Evolutionary conservation across 805 yeast genomes (phyloP).

Genomic region (Barnettozyma populi): DNA sequence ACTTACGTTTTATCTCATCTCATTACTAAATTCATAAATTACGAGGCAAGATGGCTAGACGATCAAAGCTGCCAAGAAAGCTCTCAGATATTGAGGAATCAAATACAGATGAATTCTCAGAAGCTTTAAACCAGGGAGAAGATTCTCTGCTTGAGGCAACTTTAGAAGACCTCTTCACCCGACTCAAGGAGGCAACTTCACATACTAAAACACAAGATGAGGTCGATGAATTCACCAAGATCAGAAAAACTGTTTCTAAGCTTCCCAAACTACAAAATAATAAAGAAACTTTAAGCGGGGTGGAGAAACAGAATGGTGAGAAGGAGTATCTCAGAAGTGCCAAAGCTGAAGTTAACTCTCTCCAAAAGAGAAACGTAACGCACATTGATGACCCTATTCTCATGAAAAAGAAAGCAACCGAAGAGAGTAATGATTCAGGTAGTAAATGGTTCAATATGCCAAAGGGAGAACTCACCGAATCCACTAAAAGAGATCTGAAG

Average conservation of each 20-base stretch:
- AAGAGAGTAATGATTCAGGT: constrained; percentile 36
- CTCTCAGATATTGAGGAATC: constrained; percentile 5
- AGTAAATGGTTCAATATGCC: constrained; percentile 78
- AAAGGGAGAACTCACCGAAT: constrained; percentile 65
- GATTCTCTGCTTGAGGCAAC: constrained; percentile 10
- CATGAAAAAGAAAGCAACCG: constrained; percentile 16
- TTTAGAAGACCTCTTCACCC: constrained; percentile 32
- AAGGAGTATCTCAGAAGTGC: constrained; percentile 19
- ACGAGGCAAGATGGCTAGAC: background rate
- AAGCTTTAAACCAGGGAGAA: background rate
- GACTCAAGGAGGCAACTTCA: constrained; percentile 20
- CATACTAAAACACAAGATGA: background rate
- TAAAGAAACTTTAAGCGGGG: constrained; percentile 9
- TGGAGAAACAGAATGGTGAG: constrained; percentile 17
- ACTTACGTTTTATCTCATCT: background rate
- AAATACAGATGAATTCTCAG: background rate
- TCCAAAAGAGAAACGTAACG: constrained; percentile 17
- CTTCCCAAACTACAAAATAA: constrained; percentile 35
- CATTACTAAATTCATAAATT: background rate
- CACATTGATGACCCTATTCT: constrained; percentile 45
- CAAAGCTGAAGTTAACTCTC: constrained; percentile 4
- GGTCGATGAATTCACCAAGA: constrained; percentile 28
- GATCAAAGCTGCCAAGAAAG: background rate
- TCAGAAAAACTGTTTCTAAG: constrained; percentile 31
- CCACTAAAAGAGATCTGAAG: constrained; percentile 68